Conservation (phyloP, 345 rosid genomes). For the Citrus mangshanensis region DNA sequence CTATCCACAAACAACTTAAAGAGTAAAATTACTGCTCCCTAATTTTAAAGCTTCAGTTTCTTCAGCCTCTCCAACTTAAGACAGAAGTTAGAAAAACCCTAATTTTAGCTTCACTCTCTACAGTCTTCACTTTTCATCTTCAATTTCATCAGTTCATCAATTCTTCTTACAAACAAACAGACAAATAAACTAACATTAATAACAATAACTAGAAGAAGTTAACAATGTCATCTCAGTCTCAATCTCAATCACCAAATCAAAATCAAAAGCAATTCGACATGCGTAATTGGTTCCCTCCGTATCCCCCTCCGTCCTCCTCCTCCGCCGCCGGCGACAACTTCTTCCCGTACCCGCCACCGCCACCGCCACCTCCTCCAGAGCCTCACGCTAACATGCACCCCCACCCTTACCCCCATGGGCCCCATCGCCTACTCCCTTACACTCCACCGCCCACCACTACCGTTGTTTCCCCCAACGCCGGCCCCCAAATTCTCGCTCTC, state of each 20-base stretch:
- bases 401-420: slow-evolving; percentile 3
- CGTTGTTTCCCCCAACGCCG: slow-evolving; percentile 23
- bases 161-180: no score
- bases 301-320: not conserved
- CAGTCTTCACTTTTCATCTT: no score
- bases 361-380: slow-evolving; percentile 11
- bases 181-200: no score
- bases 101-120: no score
- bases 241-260: not conserved
- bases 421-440: slow-evolving; percentile 31
- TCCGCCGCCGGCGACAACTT: slow-evolving; percentile 28
- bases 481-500: slow-evolving; percentile 71
- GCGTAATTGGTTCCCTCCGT: slow-evolving; percentile 38
- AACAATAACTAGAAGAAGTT: no score
- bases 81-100: no score
- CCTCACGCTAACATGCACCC: slow-evolving; percentile 29
- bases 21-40: slow-evolving; percentile 12
- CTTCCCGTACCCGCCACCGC: slow-evolving; percentile 52
- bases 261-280: slow-evolving; percentile 34
- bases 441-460: no score
- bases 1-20: no score
- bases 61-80: not conserved
- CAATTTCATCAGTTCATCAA: no score
- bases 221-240: no score
- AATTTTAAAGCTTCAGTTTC: slow-evolving; percentile 3